Evolutionary conservation across 140 eudicot genomes (phyloP).

Genomic region (Ambrosia hybrid): DNA sequence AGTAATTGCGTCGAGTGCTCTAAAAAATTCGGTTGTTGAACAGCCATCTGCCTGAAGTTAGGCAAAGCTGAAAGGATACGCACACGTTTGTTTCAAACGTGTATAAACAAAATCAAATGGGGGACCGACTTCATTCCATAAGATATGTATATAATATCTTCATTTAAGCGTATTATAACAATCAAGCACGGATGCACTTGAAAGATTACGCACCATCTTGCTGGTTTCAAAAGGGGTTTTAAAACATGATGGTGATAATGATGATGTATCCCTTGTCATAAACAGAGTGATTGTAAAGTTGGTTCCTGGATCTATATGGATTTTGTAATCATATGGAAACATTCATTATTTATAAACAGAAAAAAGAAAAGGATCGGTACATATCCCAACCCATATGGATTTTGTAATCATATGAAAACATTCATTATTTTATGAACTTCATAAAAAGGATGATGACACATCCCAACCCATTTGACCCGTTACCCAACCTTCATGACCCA

Average conservation of each 20-base stretch:
- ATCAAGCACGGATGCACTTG: background rate
- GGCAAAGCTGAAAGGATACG: constrained; percentile 14
- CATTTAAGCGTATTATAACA: background rate
- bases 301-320: background rate
- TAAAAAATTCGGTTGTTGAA: constrained; percentile 16
- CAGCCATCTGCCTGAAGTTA: constrained; percentile 31
- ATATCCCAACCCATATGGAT: background rate
- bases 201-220: background rate
- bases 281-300: constrained; percentile 17
- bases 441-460: background rate
- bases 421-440: background rate
- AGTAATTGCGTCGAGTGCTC: constrained; percentile 21
- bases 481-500: too few relatives aligned
- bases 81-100: constrained; percentile 9
- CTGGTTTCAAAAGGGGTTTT: constrained; percentile 7
- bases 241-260: background rate
- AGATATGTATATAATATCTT: background rate
- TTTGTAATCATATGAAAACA: background rate
- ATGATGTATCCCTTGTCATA: constrained; percentile 11
- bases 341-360: background rate
- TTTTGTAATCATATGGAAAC: background rate
- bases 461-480: background rate
- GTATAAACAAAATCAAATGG: background rate
- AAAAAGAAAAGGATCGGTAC: background rate
- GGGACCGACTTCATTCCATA: background rate